Evolutionary conservation across 164 flowering plant genomes (phyloP).

Genomic region (Chloranthus sessilifolius): DNA sequence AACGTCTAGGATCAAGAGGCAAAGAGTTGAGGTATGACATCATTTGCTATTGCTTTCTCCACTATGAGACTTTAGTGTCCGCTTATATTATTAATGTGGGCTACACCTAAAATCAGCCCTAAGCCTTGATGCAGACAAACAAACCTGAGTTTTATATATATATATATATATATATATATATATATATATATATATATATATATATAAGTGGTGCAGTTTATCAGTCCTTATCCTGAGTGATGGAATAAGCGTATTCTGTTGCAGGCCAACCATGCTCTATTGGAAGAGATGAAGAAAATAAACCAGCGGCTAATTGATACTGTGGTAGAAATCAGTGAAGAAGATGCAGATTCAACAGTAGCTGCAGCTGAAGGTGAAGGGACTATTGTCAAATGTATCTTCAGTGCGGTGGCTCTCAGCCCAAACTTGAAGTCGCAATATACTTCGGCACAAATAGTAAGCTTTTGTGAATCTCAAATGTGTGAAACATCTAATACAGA

Average conservation of each 20-base stretch:
- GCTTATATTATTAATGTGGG: too few relatives aligned
- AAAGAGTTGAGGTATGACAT: slow-evolving; percentile 55
- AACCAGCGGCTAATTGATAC: slow-evolving; percentile 84
- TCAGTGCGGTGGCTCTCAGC: slow-evolving; percentile 73
- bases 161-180: too few relatives aligned
- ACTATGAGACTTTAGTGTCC: too few relatives aligned
- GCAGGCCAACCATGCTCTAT: slow-evolving; percentile 70
- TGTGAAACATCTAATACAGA: neutral
- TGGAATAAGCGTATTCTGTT: slow-evolving; percentile 12
- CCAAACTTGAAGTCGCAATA: slow-evolving; percentile 69
- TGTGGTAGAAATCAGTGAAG: slow-evolving; percentile 69
- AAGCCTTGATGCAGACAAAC: too few relatives aligned
- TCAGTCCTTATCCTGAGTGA: too few relatives aligned
- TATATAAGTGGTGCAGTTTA: too few relatives aligned
- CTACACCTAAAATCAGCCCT: too few relatives aligned
- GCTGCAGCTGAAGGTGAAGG: slow-evolving; percentile 68
- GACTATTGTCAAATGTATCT: slow-evolving; percentile 74
- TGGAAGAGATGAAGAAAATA: slow-evolving; percentile 74
- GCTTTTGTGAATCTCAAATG: slow-evolving; percentile 15
- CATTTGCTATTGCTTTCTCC: too few relatives aligned
- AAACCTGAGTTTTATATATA: too few relatives aligned
- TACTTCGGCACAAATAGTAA: slow-evolving; percentile 67
- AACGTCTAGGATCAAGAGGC: slow-evolving; percentile 63
- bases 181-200: too few relatives aligned
- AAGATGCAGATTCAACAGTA: slow-evolving; percentile 55